These are phyloP conservation scores for Colletotrichum siamense DNA, from an alignment of 2,329 filamentous ascomycete species.

Conservation along the genomic window DNA sequence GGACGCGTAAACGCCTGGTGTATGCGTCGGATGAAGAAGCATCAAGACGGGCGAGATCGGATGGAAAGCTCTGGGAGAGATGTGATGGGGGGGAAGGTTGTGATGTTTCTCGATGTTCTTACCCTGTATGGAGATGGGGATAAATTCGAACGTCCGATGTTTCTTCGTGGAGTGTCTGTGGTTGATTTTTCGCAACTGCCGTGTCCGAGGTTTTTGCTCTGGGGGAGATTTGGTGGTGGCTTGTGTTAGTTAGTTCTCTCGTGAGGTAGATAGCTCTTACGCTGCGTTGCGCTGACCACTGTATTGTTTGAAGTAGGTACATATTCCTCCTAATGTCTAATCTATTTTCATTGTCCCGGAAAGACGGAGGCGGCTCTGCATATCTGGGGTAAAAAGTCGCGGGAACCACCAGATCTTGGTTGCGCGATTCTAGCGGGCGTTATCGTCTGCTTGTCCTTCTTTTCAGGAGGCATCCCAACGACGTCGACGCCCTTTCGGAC, in stretches of 20 bases:
- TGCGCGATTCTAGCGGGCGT: not conserved
- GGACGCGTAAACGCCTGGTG: not conserved
- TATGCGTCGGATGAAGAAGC: not conserved
- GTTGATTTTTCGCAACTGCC: not conserved
- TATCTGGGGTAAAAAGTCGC: not conserved
- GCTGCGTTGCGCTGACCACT: not conserved
- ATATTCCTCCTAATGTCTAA: too few species aligned
- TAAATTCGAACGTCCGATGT: not conserved
- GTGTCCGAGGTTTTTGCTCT: not conserved
- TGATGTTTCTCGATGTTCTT: not conserved
- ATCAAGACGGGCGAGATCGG: not conserved
- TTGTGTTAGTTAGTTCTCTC: not conserved
- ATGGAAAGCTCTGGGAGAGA: not conserved
- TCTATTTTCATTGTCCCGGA: not conserved
- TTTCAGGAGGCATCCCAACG: not conserved
- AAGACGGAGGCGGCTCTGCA: not conserved
- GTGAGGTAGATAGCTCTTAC: not conserved
- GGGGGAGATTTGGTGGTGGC: not conserved
- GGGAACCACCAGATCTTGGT: not conserved
- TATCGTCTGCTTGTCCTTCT: not conserved
- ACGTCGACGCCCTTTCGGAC: not conserved
- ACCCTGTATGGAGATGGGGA: not conserved
- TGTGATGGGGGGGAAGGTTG: too few species aligned
- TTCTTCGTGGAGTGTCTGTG: not conserved
- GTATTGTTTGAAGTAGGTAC: not conserved